phyloP scores from a whole-genome alignment of 768 basidiomycete genomes.

The Rhodotorula graminis region DNA sequence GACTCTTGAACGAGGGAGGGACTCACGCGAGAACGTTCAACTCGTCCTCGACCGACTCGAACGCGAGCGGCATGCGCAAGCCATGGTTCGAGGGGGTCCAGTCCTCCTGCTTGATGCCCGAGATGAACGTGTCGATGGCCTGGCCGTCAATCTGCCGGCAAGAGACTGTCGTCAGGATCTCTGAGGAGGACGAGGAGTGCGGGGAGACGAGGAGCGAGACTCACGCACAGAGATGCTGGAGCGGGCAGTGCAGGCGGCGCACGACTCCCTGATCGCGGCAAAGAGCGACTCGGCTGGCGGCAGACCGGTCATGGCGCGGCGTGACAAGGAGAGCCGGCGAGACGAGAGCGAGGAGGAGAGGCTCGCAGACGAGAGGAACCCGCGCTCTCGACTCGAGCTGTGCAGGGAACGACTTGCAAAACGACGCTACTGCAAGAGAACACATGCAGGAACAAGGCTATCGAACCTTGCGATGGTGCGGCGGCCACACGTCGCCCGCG shows the following conservation, averaged over 20 bases:
- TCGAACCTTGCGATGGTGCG: not conserved
- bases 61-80: constrained; percentile 70
- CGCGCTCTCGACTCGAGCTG: too few species aligned
- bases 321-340: too few species aligned
- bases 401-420: too few species aligned
- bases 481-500: not conserved
- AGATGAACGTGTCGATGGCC: constrained; percentile 60
- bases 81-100: constrained; percentile 53
- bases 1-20: not conserved
- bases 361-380: too few species aligned
- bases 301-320: not conserved
- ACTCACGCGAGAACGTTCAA: constrained; percentile 65
- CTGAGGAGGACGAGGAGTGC: not conserved
- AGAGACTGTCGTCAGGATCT: not conserved
- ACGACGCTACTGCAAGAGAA: not conserved
- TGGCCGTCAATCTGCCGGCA: constrained; percentile 56
- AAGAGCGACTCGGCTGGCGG: not conserved
- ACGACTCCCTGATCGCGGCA: not conserved
- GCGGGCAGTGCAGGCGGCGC: constrained; percentile 1
- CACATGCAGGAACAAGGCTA: not conserved
- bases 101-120: constrained; percentile 47
- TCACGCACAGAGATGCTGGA: constrained; percentile 5
- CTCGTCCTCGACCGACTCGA: constrained; percentile 66
- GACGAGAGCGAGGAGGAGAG: not conserved
- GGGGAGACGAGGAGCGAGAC: not conserved